phyloP scores from a whole-genome alignment of 345 rosid genomes.

The Euphorbia peplus region DNA sequence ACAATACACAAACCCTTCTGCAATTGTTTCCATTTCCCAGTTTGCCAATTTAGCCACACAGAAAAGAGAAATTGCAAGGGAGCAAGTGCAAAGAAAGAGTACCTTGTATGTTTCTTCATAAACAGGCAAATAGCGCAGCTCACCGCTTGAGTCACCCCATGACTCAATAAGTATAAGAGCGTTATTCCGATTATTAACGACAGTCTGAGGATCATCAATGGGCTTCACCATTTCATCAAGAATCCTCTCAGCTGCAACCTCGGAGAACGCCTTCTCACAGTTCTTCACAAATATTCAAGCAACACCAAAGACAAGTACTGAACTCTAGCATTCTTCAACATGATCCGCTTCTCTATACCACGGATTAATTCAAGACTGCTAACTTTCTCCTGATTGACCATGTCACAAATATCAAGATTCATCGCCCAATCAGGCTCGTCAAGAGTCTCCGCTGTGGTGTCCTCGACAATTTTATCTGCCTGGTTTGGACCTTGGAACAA shows the following conservation, averaged over 20 bases:
- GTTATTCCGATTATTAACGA: slow-evolving; percentile 85
- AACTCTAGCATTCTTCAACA: slow-evolving; percentile 76
- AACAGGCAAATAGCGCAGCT: slow-evolving; percentile 89
- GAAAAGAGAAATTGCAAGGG: background rate
- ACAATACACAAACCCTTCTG: background rate
- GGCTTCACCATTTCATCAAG: slow-evolving; percentile 98
- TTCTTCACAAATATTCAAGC: slow-evolving; percentile 93
- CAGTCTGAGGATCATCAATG: slow-evolving; percentile 93
- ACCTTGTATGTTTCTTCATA: slow-evolving; percentile 99
- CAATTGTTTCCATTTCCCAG: no score
- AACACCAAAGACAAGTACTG: slow-evolving; percentile 86
- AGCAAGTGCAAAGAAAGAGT: slow-evolving; percentile 13
- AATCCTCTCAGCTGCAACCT: slow-evolving; percentile 96
- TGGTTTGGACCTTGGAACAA: slow-evolving; percentile 91
- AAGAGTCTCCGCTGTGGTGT: slow-evolving; percentile 84
- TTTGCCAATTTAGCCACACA: background rate
- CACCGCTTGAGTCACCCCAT: slow-evolving; percentile 93
- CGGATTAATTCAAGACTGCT: slow-evolving; percentile 87
- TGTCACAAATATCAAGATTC: slow-evolving; percentile 90
- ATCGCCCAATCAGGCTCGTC: slow-evolving; percentile 97
- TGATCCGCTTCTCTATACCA: slow-evolving; percentile 77
- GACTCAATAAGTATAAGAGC: slow-evolving; percentile 82
- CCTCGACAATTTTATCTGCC: slow-evolving; percentile 87
- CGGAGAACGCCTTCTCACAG: slow-evolving; percentile 95
- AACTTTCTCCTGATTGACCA: slow-evolving; percentile 82